Conservation (phyloP, 805 yeast species). For the Candida suzukii region DNA sequence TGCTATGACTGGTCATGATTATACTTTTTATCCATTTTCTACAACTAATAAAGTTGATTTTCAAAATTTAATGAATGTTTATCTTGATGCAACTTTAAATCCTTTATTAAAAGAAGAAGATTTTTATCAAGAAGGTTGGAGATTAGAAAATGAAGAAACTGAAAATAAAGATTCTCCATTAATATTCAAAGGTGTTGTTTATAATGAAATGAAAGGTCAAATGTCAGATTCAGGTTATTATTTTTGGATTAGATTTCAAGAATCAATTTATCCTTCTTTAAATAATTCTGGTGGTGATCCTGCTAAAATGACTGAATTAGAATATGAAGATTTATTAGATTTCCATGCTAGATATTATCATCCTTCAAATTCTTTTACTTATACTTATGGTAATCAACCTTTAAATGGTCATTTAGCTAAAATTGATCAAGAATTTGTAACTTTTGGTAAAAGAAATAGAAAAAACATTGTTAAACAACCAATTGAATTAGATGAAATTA, state of each 20-base stretch:
- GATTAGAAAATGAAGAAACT: conserved; percentile 67
- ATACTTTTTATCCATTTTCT: conserved; percentile 92
- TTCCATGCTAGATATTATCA: conserved; percentile 77
- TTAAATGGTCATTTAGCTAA: conserved; percentile 51
- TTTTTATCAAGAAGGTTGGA: conserved; percentile 96
- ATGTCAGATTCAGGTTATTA: conserved; percentile 81
- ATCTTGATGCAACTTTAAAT: conserved; percentile 77
- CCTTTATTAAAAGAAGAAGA: conserved; percentile 77
- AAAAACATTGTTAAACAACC: conserved; percentile 37
- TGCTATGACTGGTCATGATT: conserved; percentile 98
- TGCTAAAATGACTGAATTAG: conserved; percentile 59
- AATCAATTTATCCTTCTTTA: conserved; percentile 75
- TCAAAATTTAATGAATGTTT: conserved; percentile 77
- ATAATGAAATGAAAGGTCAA: conserved; percentile 98
- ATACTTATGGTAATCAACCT: conserved; percentile 80
- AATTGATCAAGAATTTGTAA: conserved; percentile 41
- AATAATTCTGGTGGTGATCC: conserved; percentile 97
- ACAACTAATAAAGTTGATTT: conserved; percentile 84
- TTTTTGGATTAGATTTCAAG: conserved; percentile 78
- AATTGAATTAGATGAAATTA: conserved; percentile 29
- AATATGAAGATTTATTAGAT: conserved; percentile 66
- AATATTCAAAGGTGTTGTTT: conserved; percentile 89
- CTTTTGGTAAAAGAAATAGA: conserved; percentile 44
- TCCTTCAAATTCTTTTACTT: conserved; percentile 83
- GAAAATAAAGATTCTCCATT: conserved; percentile 55